Evolutionary conservation across 2,329 filamentous ascomycete species (phyloP), one percentile per base, ranked within the genome.

Genomic region (Botrytis sinoallii): DNA sequence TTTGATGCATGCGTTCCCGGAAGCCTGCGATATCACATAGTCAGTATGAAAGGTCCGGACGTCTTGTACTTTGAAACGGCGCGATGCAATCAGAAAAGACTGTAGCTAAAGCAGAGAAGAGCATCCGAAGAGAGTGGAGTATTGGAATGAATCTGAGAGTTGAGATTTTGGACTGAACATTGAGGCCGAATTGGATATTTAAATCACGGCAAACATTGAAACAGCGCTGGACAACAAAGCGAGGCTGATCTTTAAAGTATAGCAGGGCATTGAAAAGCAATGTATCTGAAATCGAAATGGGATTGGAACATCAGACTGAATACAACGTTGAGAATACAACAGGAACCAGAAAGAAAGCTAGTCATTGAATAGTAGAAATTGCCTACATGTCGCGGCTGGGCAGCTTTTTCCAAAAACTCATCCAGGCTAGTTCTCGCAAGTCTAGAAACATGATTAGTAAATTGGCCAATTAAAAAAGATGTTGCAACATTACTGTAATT

Each of bases 1-100:
- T 79, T 87, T 88, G 75, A 88, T 84, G 74, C 87, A 90, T 22
- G 87, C 85, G 77, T 89, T 86, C 20, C 87, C 88, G 7, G 87
- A 89, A 40, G 84, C 48, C 66, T 69, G 52, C 7, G 22, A 16
- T 7, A 9, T 32, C 6, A 20, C 25, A 42, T 2, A 16, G 66
- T 69, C 48, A 69, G 48, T 42, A 32, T 46, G 40, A 46, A 46
- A 46, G n/a, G 2, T 22, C 7, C n/a, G 12, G n/a, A 29, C 18
- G 18, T 32, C 22, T 22, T 46, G 18, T 65, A 44, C 61, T 46
- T 61, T 5, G 22, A 63, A 40, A 18, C 12, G 6, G n/a, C n/a
- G n/a, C 3, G n/a, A 29, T 29, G 14, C 57, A 6, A 35, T 4
- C 20, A 61, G 25, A 52, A 35, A 20, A 25, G 32, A 25, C 10